Evolutionary conservation across 2,329 filamentous ascomycete genomes (phyloP), one percentile per base, ranked within the genome.

Genomic region (Talaromyces amestolkiae): DNA sequence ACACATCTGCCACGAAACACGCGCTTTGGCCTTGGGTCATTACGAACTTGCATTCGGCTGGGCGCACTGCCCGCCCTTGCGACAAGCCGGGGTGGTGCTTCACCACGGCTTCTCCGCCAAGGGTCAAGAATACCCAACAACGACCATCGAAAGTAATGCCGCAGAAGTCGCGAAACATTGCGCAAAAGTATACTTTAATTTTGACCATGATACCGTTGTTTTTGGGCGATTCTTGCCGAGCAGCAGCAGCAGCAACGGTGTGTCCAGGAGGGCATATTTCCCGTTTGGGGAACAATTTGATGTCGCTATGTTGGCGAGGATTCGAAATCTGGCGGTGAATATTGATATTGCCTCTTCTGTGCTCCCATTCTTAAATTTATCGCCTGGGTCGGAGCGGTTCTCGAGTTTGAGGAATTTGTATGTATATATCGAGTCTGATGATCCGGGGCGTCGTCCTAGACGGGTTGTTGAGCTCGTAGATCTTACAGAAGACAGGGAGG

Each of bases 111-210:
- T 24, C 22, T 49, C 7, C 11, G 8, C 4, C n/a, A 56, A 24
- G 31, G 31, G 10, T 8, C 53, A 56, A 24, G 53, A 37, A 22
- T 39, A 31, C 27, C 1, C n/a, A 7, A 22, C 53, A 15, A 37
- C 24, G 6, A 56, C 53, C 11, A n/a, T 56, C 11, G 27, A 56
- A 15, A 37, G 27, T 24, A 56, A 56, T 37, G 53, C 9, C 7
- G 53, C 31, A 2, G 51, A 56, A 56, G 53, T 35, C 10, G 53
- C 60, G 31, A 39, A 19, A 41, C 60, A 53, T 11, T 62, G 19
- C 35, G 31, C 47, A 41, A 62, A 53, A 17, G 22, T 61, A 37
- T 61, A 56, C 35, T 35, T 54, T 24, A 19, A 54, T 35, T 54
- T 33, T 19, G 33, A 56, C n/a, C 51, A 17, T 4, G 51, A 56